Base-by-base conservation (phyloP, 768 basidiomycete genomes). In the Phaffia tasmanica region DNA sequence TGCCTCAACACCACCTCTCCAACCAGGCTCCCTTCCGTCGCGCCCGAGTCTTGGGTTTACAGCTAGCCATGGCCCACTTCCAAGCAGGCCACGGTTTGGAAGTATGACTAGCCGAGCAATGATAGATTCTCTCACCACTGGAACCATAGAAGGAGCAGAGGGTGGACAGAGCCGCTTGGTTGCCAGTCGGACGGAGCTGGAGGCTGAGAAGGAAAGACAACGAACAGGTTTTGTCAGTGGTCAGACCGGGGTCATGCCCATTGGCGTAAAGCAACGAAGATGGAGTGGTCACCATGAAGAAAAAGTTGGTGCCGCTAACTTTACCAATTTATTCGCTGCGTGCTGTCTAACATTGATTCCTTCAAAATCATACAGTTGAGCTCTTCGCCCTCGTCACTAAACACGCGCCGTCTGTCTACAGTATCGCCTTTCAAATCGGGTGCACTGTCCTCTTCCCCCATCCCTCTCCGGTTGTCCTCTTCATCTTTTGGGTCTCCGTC, bases 51-150 rank as follows among this genome's bases (percentile, higher is more conserved):
- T 42, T 11, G 35, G 35, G 35, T 42, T 42, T 11, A 42, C 46
- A 23, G 19, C 15, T 29, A 18, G 9, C 9, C 61, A 27, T 29
- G 61, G 14, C n/a, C 29, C 21, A 29, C n/a, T 32, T n/a, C 19
- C 46, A 35, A 46, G 25, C 63, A 64, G 46, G 54, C 63, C 63
- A 23, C 42, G 42, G 46, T 64, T 64, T 42, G 63, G 63, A 25
- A 64, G 63, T 42, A 30, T 64, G n/a, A 56, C 63, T 16, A 54
- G 50, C 14, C 29, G 63, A n/a, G 63, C 63, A 6, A 64, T 64
- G 63, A 15, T 64, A 25, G 63, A 64, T 35, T 56, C 54, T 57
- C 25, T 57, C 54, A 64, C 50, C 9, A 56, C 54, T 2, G 55
- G 30, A 54, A 53, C 11, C n/a, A 21, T 21, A 1, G 51, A 54